Evolutionary conservation across 345 rosid genomes (phyloP).

Genomic region (Erucastrum elatum): DNA sequence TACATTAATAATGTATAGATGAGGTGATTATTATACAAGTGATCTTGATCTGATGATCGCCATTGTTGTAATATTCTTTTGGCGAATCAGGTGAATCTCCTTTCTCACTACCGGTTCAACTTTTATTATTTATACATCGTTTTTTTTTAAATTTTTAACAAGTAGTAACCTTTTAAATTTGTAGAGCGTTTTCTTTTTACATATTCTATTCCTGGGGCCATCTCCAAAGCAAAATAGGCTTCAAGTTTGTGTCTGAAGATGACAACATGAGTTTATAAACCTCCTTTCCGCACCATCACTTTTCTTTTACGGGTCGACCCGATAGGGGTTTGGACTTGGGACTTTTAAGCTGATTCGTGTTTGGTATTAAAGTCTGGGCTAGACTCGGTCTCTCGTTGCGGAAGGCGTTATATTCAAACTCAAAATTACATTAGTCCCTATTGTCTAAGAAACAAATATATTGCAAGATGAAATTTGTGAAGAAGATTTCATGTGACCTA

Average conservation of each 20-base stretch:
- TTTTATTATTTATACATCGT: neutral
- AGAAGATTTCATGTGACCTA: neutral
- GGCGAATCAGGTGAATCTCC: constrained; percentile 27
- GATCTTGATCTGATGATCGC: constrained; percentile 31
- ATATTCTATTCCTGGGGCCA: constrained; percentile 6
- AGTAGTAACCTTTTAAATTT: neutral
- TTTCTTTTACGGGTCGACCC: too few relatives aligned
- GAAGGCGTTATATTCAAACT: neutral
- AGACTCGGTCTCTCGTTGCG: neutral
- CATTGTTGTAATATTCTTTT: constrained; percentile 39
- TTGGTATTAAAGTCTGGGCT: neutral
- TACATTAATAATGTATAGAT: constrained; percentile 39
- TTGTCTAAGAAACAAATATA: neutral
- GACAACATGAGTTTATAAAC: constrained; percentile 14
- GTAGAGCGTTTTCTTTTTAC: neutral
- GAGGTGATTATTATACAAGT: constrained; percentile 30
- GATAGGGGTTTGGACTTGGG: too few relatives aligned
- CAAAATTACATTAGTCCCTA: neutral
- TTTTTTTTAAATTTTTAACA: neutral
- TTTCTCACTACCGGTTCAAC: neutral
- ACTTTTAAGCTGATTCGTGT: too few relatives aligned
- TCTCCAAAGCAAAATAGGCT: constrained; percentile 36
- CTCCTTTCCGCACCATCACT: too few relatives aligned
- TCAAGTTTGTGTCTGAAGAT: constrained; percentile 40
- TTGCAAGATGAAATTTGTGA: neutral